Evolutionary conservation across 2,329 filamentous ascomycete genomes (phyloP), one percentile per base, ranked within the genome.

Genomic region (Tolypocladium endophyticum): DNA sequence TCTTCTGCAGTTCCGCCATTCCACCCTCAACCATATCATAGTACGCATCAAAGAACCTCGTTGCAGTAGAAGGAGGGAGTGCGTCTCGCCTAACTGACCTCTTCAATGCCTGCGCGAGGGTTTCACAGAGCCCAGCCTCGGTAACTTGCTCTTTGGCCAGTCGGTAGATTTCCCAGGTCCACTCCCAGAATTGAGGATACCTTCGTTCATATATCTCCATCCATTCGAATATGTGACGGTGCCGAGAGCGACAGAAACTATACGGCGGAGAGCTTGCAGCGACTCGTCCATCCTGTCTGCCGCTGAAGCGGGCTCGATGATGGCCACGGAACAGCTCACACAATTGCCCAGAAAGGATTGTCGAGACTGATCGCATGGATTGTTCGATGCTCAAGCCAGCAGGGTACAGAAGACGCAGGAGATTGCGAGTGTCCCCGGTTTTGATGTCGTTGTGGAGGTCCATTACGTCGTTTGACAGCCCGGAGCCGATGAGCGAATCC

Each of bases 291-390:
- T 62, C 61, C 35, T 62, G 59, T n/a, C 59, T 59, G 16, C 57
- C 57, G 1, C 33, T 36, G 38, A 61, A 43, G 1, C 61, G 54
- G 8, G 59, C 59, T 30, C 59, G 61, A 38, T 58, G 54, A 41
- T 62, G 61, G 39, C 59, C 57, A 20, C 59, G 57, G 55, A 62
- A 59, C 14, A 58, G 25, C 61, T 61, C 61, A 54, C 61, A 62
- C 4, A 61, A 57, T 35, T 55, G 55, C 14, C 59, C 56, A 5
- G 61, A 56, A 1, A 62, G 50, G 5, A 62, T 47, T 11, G 57
- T 62, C 14, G 61, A 56, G 30, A 61, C 52, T 25, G 61, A 59
- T 23, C 18, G 28, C 2, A 62, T 18, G 5, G 57, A 23, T 23
- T 54, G 36, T 2, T 57, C 36, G 8, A 62, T 54, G 33, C n/a